These are phyloP conservation scores for Podospora pseudopauciseta DNA, from an alignment of 495 filamentous ascomycete genomes.

Conservation along the genomic window DNA sequence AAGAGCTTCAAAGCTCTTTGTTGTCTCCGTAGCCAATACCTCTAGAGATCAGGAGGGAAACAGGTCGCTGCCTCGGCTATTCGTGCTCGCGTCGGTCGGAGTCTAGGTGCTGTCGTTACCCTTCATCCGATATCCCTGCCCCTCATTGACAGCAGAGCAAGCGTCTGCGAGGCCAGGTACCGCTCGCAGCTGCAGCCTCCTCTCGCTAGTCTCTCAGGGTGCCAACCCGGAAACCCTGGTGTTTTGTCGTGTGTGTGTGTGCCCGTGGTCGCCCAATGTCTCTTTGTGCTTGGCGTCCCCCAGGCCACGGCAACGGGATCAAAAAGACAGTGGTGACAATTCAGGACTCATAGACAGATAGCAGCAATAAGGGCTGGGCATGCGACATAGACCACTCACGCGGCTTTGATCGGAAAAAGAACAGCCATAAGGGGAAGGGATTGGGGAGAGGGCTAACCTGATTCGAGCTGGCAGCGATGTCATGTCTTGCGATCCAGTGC, in stretches of 20 bases:
- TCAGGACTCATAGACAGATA: background rate
- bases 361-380: background rate
- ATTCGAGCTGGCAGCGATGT: conserved; percentile 24
- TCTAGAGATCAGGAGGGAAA: background rate
- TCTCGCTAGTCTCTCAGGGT: background rate
- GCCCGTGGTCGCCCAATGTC: background rate
- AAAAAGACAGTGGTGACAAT: background rate
- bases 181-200: conserved; percentile 4
- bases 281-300: background rate
- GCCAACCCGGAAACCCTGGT: background rate
- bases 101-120: conserved; percentile 5
- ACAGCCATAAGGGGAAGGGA: background rate
- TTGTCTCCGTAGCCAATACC: background rate
- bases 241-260: background rate
- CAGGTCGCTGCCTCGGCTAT: conserved; percentile 9
- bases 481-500: conserved; percentile 20
- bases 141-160: background rate
- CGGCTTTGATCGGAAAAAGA: conserved; percentile 17
- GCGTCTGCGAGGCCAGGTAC: background rate
- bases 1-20: background rate
- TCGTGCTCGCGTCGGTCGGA: conserved; percentile 8
- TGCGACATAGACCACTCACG: background rate
- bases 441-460: conserved; percentile 25
- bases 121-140: conserved; percentile 13
- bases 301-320: background rate